Conservation (phyloP, 345 rosid species). For the Camelina laxa region DNA sequence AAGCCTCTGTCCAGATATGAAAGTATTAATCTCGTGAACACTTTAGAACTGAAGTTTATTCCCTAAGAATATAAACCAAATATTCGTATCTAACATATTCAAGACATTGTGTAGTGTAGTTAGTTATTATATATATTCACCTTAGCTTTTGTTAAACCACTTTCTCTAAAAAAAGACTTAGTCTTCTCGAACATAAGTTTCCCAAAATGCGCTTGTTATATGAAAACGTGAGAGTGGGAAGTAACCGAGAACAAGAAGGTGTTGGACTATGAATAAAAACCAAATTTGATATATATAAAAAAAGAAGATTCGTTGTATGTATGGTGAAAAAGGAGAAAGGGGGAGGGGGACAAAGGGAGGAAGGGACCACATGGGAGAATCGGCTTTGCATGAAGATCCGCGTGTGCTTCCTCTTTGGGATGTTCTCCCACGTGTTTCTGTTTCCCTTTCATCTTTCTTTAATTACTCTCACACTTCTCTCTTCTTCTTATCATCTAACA, state of each 20-base stretch:
- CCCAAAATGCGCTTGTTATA: conserved; percentile 18
- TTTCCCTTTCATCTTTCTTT: conserved; percentile 17
- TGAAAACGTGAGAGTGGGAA: conserved; percentile 8
- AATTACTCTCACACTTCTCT: background rate
- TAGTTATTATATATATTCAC: conserved; percentile 6
- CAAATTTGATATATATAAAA: background rate
- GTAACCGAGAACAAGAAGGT: conserved; percentile 22
- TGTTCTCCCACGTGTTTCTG: conserved; percentile 48
- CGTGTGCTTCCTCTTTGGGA: conserved; percentile 50
- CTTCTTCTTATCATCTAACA: background rate
- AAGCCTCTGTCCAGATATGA: conserved; percentile 19
- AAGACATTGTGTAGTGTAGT: background rate
- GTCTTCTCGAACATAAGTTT: conserved; percentile 24
- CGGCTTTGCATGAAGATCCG: conserved; percentile 48
- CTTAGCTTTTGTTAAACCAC: conserved; percentile 3
- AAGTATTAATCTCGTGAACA: background rate
- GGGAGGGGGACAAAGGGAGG: conserved; percentile 34
- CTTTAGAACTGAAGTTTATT: conserved; percentile 8
- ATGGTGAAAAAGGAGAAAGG: conserved; percentile 17
- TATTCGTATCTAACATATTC: conserved; percentile 11
- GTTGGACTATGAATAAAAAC: background rate
- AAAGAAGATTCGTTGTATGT: conserved; percentile 23
- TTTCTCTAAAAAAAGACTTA: background rate
- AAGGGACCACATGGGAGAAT: conserved; percentile 47
- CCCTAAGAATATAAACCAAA: conserved; percentile 14